Evolutionary conservation across 805 yeast species (phyloP).

Genomic region (Tetrapisispora arboricola): DNA sequence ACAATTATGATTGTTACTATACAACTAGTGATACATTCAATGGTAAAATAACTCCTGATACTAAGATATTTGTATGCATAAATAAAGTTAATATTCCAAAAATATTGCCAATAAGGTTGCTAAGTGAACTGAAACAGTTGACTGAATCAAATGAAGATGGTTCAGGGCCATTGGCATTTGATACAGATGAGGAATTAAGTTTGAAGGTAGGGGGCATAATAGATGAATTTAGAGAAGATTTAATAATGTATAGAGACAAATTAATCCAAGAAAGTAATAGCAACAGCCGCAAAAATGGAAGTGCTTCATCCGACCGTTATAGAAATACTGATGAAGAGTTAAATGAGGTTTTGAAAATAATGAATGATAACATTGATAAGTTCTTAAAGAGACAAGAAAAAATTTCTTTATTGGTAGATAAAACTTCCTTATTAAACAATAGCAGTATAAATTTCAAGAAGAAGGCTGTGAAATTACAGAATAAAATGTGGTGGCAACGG

Average conservation of each 20-base stretch:
- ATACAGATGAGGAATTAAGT: constrained; percentile 17
- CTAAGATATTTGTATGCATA: constrained; percentile 19
- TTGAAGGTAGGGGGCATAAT: constrained; percentile 19
- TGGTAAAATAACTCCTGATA: constrained; percentile 2
- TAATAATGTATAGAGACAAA: constrained; percentile 16
- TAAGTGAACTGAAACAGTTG: constrained; percentile 23
- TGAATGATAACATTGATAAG: constrained; percentile 31
- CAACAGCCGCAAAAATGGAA: constrained; percentile 2
- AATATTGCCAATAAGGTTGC: constrained; percentile 24
- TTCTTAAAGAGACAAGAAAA: constrained; percentile 72
- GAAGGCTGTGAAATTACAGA: constrained; percentile 50
- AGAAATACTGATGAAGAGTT: constrained; percentile 21
- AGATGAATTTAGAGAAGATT: constrained; percentile 24
- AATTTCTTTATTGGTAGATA: constrained; percentile 60
- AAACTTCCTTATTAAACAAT: constrained; percentile 62
- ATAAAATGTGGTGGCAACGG: constrained; percentile 63
- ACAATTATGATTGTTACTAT: constrained; percentile 28
- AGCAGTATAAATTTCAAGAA: constrained; percentile 61
- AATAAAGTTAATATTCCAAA: constrained; percentile 21
- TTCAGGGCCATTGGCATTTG: constrained; percentile 5
- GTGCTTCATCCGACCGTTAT: background rate
- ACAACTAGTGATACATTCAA: constrained; percentile 13
- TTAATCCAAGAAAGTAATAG: background rate
- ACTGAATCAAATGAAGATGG: constrained; percentile 4
- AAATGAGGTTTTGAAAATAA: constrained; percentile 25